These are phyloP conservation scores for Xanthoceras sorbifolium DNA, from an alignment of 345 rosid species.

Conservation along the genomic window DNA sequence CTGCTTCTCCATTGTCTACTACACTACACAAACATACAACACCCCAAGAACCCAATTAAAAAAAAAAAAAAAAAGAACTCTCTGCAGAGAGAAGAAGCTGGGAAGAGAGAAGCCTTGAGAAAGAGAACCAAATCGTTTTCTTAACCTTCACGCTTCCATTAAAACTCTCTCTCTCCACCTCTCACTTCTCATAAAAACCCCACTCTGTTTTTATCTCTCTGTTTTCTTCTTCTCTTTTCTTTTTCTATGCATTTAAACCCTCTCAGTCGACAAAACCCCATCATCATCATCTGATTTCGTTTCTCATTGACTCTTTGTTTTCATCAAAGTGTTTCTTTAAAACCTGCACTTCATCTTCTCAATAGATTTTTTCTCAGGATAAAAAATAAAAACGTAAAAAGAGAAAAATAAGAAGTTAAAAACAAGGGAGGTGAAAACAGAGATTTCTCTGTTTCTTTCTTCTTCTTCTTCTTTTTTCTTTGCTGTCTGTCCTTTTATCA, in stretches of 20 bases:
- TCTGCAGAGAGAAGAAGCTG: constrained; percentile 1
- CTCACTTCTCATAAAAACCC: constrained; percentile 12
- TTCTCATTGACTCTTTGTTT: not conserved
- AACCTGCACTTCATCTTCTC: constrained; percentile 14
- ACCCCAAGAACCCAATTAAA: no score
- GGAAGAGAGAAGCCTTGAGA: constrained; percentile 28
- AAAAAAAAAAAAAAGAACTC: not conserved
- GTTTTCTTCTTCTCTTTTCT: not conserved
- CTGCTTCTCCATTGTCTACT: not conserved
- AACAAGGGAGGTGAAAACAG: constrained; percentile 22
- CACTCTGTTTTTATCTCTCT: constrained; percentile 5
- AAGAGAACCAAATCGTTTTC: constrained; percentile 31
- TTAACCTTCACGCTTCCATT: constrained; percentile 43
- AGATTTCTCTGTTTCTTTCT: constrained; percentile 5
- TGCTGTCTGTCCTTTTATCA: not conserved
- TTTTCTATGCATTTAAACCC: constrained; percentile 23
- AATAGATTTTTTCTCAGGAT: not conserved
- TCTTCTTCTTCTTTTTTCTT: not conserved
- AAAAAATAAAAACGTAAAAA: not conserved
- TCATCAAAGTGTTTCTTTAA: constrained; percentile 11
- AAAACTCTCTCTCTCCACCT: not conserved
- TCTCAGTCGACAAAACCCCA: not conserved
- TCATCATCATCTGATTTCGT: constrained; percentile 4
- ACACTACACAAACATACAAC: no score
- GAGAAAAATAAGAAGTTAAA: constrained; percentile 32